These are phyloP conservation scores for Phoenix roebelenii DNA, from an alignment of 176 grass and related monocot species.

Conservation along the genomic window DNA sequence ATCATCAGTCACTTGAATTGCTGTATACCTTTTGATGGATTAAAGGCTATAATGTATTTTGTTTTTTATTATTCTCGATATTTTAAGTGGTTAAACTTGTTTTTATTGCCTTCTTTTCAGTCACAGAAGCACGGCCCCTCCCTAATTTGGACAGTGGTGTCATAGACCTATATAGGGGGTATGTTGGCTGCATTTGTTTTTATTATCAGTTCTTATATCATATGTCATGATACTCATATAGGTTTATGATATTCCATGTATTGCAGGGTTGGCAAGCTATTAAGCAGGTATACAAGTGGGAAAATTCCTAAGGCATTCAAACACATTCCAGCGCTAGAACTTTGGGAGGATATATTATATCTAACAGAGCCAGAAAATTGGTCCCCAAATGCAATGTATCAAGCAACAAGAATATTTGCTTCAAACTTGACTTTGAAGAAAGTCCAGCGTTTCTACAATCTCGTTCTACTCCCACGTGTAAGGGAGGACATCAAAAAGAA, in stretches of 20 bases:
- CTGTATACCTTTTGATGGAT: no score
- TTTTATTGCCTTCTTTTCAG: neutral
- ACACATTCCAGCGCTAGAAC: conserved; percentile 56
- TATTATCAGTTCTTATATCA: neutral
- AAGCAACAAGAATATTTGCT: conserved; percentile 81
- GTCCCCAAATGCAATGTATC: conserved; percentile 86
- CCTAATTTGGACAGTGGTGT: conserved; percentile 46
- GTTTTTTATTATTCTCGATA: neutral
- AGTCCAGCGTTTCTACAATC: conserved; percentile 58
- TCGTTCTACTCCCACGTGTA: conserved; percentile 64
- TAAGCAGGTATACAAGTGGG: conserved; percentile 75
- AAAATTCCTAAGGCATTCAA: conserved; percentile 85
- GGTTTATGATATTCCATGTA: no score
- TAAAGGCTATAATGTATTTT: no score
- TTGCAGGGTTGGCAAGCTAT: conserved; percentile 62
- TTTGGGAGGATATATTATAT: conserved; percentile 72
- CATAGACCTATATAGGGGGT: conserved; percentile 65
- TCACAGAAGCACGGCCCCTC: conserved; percentile 46
- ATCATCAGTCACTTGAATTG: no score
- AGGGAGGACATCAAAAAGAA: conserved; percentile 78
- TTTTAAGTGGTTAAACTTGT: neutral
- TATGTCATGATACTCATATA: neutral
- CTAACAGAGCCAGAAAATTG: conserved; percentile 80
- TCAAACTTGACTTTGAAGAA: conserved; percentile 73
- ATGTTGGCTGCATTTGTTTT: conserved; percentile 10